phyloP scores from a whole-genome alignment of 306 rosid genomes.

The Crotalaria pallida region DNA sequence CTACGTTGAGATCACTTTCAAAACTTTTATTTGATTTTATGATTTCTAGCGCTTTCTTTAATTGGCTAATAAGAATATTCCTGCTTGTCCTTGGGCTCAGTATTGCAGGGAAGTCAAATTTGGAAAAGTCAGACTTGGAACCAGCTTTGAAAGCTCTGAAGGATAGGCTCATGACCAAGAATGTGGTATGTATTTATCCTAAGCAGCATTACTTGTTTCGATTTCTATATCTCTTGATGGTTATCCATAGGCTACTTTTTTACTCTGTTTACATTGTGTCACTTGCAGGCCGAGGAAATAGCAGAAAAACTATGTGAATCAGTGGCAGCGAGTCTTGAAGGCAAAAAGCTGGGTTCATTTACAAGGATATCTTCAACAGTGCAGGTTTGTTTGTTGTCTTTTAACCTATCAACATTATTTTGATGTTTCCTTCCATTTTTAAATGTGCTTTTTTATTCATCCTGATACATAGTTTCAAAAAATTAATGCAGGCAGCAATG shows the following conservation, averaged over 20 bases:
- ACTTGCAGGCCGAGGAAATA: conserved; percentile 87
- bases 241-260: conserved; percentile 2
- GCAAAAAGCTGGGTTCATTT: conserved; percentile 88
- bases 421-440: neutral
- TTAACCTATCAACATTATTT: neutral
- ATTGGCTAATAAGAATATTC: conserved; percentile 5
- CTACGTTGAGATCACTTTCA: neutral
- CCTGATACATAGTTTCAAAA: neutral
- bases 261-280: conserved; percentile 11
- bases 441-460: neutral
- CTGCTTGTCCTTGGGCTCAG: conserved; percentile 36
- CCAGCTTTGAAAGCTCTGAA: conserved; percentile 95
- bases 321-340: conserved; percentile 96
- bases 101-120: conserved; percentile 94
- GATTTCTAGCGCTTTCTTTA: neutral
- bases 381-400: conserved; percentile 52
- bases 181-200: conserved; percentile 64
- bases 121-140: conserved; percentile 92
- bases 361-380: conserved; percentile 96
- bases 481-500: conserved; percentile 53
- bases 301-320: conserved; percentile 99
- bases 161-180: conserved; percentile 98
- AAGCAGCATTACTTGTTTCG: neutral
- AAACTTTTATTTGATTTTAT: neutral
- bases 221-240: neutral